These are phyloP conservation scores for Chaetomium olivaceum DNA, from an alignment of 2,329 filamentous ascomycete genomes.

Conservation along the genomic window DNA sequence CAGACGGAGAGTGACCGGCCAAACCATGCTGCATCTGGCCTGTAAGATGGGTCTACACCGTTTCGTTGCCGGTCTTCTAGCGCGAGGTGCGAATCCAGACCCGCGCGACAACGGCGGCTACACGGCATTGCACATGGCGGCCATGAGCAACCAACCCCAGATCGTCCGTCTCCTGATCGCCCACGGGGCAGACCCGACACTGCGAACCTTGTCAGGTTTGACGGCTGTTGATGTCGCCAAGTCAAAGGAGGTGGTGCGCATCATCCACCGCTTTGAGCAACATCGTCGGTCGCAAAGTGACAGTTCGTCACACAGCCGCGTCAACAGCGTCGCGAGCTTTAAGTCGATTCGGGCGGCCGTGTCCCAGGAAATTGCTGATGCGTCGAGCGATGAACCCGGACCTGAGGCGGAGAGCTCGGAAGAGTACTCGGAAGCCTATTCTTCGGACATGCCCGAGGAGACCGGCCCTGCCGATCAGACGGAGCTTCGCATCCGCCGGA, in stretches of 20 bases:
- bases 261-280: constrained; percentile 61
- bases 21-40: constrained; percentile 79
- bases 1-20: constrained; percentile 59
- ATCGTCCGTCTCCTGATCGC: constrained; percentile 75
- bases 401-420: constrained; percentile 46
- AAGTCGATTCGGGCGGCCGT: constrained; percentile 60
- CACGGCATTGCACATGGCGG: constrained; percentile 79
- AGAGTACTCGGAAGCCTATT: constrained; percentile 47
- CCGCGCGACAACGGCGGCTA: constrained; percentile 76
- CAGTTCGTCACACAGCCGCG: constrained; percentile 59
- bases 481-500: constrained; percentile 42
- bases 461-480: constrained; percentile 44
- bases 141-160: constrained; percentile 71
- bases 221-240: constrained; percentile 70
- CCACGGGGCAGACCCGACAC: constrained; percentile 69
- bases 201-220: constrained; percentile 69
- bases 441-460: constrained; percentile 35
- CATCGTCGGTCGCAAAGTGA: constrained; percentile 69
- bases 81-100: constrained; percentile 75
- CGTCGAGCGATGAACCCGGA: constrained; percentile 43
- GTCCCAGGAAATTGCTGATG: constrained; percentile 43
- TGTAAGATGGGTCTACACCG: constrained; percentile 73
- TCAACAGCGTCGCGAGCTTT: constrained; percentile 61
- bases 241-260: constrained; percentile 63
- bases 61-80: constrained; percentile 74